phyloP scores from a whole-genome alignment of 768 basidiomycete species.

The Tulasnella sp. region DNA sequence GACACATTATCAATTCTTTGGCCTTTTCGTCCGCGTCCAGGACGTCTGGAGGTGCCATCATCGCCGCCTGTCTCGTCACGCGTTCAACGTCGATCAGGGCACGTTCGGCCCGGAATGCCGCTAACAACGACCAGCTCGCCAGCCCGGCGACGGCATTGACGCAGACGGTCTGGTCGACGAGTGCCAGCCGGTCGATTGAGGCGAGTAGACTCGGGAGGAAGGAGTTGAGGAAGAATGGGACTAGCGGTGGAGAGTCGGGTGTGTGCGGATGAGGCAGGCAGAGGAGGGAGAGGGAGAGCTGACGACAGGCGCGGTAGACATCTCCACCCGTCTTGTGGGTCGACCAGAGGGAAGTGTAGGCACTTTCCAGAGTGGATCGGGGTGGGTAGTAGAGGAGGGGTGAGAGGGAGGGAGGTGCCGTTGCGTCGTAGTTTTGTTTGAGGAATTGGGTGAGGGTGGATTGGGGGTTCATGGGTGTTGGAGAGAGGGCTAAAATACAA shows the following conservation, averaged over 20 bases:
- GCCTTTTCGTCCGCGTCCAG: not conserved
- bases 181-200: not conserved
- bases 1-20: constrained; percentile 1
- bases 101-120: constrained; percentile 2
- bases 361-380: not conserved
- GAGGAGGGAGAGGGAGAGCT: constrained; percentile 6
- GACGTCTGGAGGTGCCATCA: not conserved
- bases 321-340: not conserved
- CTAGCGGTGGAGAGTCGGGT: not conserved
- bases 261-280: not conserved
- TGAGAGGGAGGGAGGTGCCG: not conserved
- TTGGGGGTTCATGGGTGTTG: not conserved
- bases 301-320: not conserved
- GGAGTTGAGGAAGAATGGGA: constrained; percentile 9
- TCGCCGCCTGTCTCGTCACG: not conserved
- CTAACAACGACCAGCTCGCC: not conserved
- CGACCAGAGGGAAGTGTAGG: not conserved
- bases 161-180: not conserved
- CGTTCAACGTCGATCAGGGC: constrained; percentile 11
- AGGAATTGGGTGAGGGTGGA: not conserved
- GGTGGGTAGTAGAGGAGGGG: constrained; percentile 1
- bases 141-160: not conserved
- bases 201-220: constrained; percentile 5
- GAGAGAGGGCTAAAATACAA: not conserved
- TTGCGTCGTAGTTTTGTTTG: not conserved